Conservation (phyloP, 78 protist species). For the Cavenderia fasciculata region DNA sequence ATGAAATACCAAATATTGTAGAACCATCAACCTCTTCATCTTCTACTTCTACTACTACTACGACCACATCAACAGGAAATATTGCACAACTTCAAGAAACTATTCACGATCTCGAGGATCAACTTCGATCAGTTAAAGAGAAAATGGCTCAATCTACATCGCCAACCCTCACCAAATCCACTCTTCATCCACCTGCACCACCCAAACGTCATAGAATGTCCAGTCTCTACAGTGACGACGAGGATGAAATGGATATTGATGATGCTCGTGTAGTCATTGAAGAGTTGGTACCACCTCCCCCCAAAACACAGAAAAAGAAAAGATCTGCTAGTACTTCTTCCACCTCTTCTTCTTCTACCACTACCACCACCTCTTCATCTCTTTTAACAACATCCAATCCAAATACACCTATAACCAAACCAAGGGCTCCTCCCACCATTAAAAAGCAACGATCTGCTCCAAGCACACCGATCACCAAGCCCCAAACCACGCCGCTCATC, state of each 20-base stretch:
- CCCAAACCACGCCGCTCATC: not conserved
- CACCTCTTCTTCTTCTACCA: not conserved
- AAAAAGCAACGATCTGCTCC: constrained; percentile 8
- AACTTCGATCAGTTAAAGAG: not conserved
- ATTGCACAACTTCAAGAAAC: constrained; percentile 2
- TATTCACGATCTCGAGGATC: not conserved
- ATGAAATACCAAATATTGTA: not conserved
- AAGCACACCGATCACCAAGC: constrained; percentile 16
- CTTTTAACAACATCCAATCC: not conserved
- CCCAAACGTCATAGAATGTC: constrained; percentile 11
- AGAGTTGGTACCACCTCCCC: not conserved
- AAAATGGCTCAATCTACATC: not conserved
- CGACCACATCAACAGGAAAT: not conserved
- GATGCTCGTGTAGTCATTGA: not conserved
- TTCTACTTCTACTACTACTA: not conserved
- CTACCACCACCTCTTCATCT: constrained; percentile 17
- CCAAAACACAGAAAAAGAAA: not conserved
- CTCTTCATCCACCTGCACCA: constrained; percentile 13
- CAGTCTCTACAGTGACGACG: constrained; percentile 64
- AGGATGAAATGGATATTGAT: constrained; percentile 37
- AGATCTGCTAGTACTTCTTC: not conserved
- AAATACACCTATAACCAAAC: not conserved
- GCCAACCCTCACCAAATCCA: not conserved
- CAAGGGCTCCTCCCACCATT: not conserved
- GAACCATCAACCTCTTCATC: not conserved